Conservation (phyloP, 176 grass and related monocot species). For the Hsuehochloa calcarea region DNA sequence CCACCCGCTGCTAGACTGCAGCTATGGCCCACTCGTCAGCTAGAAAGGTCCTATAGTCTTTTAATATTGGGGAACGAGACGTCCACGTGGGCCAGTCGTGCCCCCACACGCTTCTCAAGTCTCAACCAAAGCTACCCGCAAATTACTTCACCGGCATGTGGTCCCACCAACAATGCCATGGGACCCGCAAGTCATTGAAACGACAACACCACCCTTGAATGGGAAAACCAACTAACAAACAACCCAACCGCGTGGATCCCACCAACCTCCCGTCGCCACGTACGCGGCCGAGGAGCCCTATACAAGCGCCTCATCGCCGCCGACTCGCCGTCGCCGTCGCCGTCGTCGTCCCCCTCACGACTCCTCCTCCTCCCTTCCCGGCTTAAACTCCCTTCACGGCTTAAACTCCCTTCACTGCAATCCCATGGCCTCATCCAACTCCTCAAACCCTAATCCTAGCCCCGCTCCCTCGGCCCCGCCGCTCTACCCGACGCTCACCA, state of each 20-base stretch:
- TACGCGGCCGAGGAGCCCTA: constrained; percentile 28
- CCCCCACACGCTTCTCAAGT: not conserved
- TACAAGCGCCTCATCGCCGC: constrained; percentile 39
- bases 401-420: constrained; percentile 3
- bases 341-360: constrained; percentile 20
- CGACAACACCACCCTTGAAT: not conserved
- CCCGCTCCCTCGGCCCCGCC: constrained; percentile 48
- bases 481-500: constrained; percentile 59
- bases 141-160: not conserved
- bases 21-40: not conserved
- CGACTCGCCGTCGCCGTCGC: constrained; percentile 13
- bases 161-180: fast-evolving
- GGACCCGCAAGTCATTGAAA: not conserved
- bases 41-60: not conserved
- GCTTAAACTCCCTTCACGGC: constrained; percentile 10
- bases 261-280: constrained; percentile 25
- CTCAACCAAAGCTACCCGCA: not conserved
- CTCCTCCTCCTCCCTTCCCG: not conserved
- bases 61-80: not conserved
- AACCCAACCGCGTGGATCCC: constrained; percentile 25
- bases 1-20: not conserved
- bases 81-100: constrained; percentile 17
- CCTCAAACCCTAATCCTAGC: constrained; percentile 23
- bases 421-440: constrained; percentile 27
- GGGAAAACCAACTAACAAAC: not conserved